Percentiles rank a stretch among this genome's conserved stretches.
Evolutionary conservation across 495 filamentous ascomycete genomes (phyloP).

Genomic region (Neurospora pannonica): DNA sequence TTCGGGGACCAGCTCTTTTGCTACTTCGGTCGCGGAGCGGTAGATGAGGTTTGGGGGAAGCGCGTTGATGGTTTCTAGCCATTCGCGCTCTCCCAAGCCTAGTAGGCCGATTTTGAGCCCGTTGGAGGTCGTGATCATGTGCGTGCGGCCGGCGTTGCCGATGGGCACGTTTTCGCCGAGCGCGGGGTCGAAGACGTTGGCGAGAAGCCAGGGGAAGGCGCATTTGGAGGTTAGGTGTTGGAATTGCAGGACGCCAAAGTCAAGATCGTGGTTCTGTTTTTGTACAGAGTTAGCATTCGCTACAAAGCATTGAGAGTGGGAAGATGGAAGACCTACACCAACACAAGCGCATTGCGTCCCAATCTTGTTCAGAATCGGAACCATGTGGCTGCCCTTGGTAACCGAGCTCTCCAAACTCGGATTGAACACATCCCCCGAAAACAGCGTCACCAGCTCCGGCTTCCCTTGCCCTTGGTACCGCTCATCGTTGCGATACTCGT

Average conservation of each 20-base stretch:
- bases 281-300: neutral
- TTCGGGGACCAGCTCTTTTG: constrained; percentile 56
- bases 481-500: constrained; percentile 56
- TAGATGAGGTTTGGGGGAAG: constrained; percentile 74
- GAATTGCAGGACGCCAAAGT: constrained; percentile 82
- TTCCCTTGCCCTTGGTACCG: constrained; percentile 43
- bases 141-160: constrained; percentile 56
- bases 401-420: constrained; percentile 77
- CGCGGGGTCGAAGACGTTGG: constrained; percentile 74
- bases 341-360: constrained; percentile 68
- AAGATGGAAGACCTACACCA: constrained; percentile 47
- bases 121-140: constrained; percentile 68
- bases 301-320: neutral
- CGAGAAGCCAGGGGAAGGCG: constrained; percentile 80
- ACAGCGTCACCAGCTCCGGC: constrained; percentile 63
- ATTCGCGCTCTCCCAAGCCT: constrained; percentile 66
- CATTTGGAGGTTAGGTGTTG: constrained; percentile 62
- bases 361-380: constrained; percentile 72
- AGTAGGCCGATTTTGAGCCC: constrained; percentile 80
- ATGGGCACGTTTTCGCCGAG: constrained; percentile 60
- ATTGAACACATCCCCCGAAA: constrained; percentile 90
- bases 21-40: constrained; percentile 62
- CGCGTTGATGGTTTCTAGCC: constrained; percentile 80
- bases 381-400: constrained; percentile 83
- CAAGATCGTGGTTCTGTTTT: constrained; percentile 73